A percentile compares a stretch with the other conserved stretches of the same genome.
phyloP scores from a whole-genome alignment of 2,329 filamentous ascomycete species.

The Colletotrichum higginsianum region DNA sequence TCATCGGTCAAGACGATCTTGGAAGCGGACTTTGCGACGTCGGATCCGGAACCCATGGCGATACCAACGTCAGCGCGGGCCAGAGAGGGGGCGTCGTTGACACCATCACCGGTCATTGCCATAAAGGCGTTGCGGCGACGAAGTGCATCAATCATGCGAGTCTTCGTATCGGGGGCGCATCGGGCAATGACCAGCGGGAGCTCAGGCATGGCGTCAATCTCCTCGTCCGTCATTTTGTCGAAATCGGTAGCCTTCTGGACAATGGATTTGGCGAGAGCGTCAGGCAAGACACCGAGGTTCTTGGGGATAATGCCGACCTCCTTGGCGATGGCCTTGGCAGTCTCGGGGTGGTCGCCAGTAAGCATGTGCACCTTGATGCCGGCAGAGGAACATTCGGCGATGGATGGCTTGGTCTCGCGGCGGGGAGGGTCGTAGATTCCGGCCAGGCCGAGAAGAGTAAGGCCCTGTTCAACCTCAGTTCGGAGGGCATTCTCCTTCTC shows the following conservation, averaged over 20 bases:
- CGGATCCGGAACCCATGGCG: constrained; percentile 90
- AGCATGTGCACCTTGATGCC: constrained; percentile 89
- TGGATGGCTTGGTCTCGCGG: constrained; percentile 81
- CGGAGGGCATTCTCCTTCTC: constrained; percentile 62
- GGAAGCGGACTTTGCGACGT: constrained; percentile 87
- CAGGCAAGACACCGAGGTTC: constrained; percentile 72
- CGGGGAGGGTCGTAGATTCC: constrained; percentile 91
- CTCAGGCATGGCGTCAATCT: constrained; percentile 82
- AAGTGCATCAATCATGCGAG: constrained; percentile 90
- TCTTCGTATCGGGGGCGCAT: constrained; percentile 89
- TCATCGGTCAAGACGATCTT: constrained; percentile 90
- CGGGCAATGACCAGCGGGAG: constrained; percentile 87
- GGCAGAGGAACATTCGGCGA: constrained; percentile 78
- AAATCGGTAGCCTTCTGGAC: constrained; percentile 85
- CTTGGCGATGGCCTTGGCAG: constrained; percentile 82
- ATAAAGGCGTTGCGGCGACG: constrained; percentile 83
- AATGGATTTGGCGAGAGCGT: constrained; percentile 75
- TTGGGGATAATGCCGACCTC: constrained; percentile 83
- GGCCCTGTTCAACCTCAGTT: constrained; percentile 73
- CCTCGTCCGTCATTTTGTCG: constrained; percentile 80
- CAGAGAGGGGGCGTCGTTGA: constrained; percentile 88
- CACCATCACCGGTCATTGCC: constrained; percentile 91
- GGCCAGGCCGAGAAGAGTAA: constrained; percentile 84
- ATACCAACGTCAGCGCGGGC: constrained; percentile 89
- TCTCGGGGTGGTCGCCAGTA: constrained; percentile 86